Base-by-base conservation (phyloP, 208 protist genomes). In the Leishmania turanica region DNA sequence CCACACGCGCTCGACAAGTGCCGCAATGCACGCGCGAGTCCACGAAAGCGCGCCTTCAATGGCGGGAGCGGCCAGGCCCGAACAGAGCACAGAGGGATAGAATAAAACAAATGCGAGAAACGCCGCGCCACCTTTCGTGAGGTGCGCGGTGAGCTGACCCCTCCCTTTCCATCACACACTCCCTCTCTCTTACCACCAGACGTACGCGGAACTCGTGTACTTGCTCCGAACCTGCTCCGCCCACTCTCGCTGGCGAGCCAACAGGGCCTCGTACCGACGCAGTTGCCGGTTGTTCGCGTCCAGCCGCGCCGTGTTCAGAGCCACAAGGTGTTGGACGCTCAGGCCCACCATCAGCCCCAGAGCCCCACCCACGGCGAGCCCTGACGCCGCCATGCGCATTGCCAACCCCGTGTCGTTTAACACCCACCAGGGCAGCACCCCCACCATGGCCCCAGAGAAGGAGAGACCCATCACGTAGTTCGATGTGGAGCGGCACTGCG, bases 401-500 rank as follows among this genome's bases (percentile, higher is more conserved):
- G 92, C 91, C 60, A 96, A 77, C 24, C 68, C 75, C 0, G 81
- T 75, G 72, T 97, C 94, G 60, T 84, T 89, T n/a, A 97, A 85
- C 51, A 97, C 86, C 93, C 94, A 97, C 92, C 94, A 97, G 78
- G 94, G 94, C 86, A 97, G 69, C 65, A 96, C 84, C 2, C 94
- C 94, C 42, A 95, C 91, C 64, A 84, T 94, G n/a, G 84, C 88
- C 17, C 92, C 91, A n/a, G 93, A 91, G 78, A 87, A 90, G 37
- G 89, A 80, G 42, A 97, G 83, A 4, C 94, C 94, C 51, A 87
- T 68, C 13, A 90, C 84, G 80, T 97, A 97, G 82, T 97, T 96
- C 24, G 80, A 80, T 21, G 88, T 91, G n/a, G 91, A 91, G 34
- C 94, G 89, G 65, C 79, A 87, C 78, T 71, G 51, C 45, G 90